These are phyloP conservation scores for Phyllosticta capitalensis DNA, from an alignment of 2,329 filamentous ascomycete genomes.

Conservation along the genomic window DNA sequence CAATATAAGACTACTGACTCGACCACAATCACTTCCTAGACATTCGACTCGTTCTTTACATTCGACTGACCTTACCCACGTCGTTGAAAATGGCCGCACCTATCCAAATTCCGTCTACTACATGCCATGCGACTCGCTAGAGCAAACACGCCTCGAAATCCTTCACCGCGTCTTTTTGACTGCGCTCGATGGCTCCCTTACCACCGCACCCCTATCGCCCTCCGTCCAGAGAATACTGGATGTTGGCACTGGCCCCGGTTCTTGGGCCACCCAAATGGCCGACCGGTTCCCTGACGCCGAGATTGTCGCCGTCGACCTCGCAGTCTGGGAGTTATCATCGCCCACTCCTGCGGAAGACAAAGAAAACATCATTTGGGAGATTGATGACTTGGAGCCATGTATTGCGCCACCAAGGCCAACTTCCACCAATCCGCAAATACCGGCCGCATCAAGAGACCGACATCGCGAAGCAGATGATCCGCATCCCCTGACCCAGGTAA, in stretches of 20 bases:
- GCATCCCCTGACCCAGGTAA: not conserved
- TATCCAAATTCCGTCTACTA: slow-evolving; percentile 54
- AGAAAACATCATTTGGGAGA: slow-evolving; percentile 22
- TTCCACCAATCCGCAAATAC: not conserved
- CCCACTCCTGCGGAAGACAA: slow-evolving; percentile 18
- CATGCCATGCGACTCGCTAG: slow-evolving; percentile 58
- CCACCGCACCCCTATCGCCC: slow-evolving; percentile 23
- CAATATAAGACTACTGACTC: not conserved
- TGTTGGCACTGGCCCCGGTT: slow-evolving; percentile 40
- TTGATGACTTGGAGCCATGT: slow-evolving; percentile 28
- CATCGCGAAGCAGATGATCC: not conserved
- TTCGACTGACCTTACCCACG: slow-evolving; percentile 44
- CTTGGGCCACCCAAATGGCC: slow-evolving; percentile 42
- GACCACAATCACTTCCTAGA: slow-evolving; percentile 3
- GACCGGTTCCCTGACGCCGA: slow-evolving; percentile 33
- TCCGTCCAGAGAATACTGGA: slow-evolving; percentile 25
- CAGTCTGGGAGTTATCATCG: slow-evolving; percentile 41
- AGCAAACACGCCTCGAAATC: slow-evolving; percentile 53
- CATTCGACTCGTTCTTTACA: slow-evolving; percentile 28
- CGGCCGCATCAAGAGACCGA: not conserved
- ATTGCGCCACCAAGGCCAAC: not conserved
- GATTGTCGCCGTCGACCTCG: slow-evolving; percentile 41
- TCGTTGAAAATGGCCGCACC: slow-evolving; percentile 50
- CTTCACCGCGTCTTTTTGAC: slow-evolving; percentile 53
- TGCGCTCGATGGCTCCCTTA: slow-evolving; percentile 26